Percentiles rank a stretch among this genome's conserved stretches.
Conservation (phyloP, 352 stramenopile species). For the Phytophthora sp. region DNA sequence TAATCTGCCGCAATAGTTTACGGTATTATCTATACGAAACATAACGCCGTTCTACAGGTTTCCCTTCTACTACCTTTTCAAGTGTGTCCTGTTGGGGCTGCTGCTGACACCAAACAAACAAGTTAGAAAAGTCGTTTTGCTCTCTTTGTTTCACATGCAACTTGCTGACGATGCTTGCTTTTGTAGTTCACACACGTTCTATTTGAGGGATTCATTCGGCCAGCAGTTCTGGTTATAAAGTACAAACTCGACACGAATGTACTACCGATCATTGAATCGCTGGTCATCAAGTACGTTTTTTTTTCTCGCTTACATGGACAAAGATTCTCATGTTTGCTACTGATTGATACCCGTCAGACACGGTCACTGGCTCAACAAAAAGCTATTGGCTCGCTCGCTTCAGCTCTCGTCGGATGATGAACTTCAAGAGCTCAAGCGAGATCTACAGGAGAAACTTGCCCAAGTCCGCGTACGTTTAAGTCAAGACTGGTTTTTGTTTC, state of each 20-base stretch:
- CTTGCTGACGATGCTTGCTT: not conserved
- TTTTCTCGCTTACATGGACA: no score
- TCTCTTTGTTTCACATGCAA: not conserved
- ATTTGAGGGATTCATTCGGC: conserved; percentile 70
- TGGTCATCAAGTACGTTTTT: conserved; percentile 53
- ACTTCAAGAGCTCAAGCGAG: conserved; percentile 50
- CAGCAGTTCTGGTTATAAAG: conserved; percentile 47
- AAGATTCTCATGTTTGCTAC: no score
- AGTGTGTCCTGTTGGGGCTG: conserved; percentile 61
- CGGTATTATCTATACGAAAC: not conserved
- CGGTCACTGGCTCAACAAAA: conserved; percentile 71
- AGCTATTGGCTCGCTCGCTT: conserved; percentile 59
- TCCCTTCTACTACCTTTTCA: conserved; percentile 82
- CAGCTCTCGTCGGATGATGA: conserved; percentile 52
- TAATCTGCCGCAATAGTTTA: conserved; percentile 6
- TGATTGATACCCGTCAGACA: conserved; percentile 38
- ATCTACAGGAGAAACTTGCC: conserved; percentile 59
- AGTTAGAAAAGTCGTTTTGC: conserved; percentile 21
- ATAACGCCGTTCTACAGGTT: conserved; percentile 39
- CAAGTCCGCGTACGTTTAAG: conserved; percentile 57
- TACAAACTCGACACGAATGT: conserved; percentile 51
- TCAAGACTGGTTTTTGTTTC: no score
- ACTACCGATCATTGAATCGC: conserved; percentile 57
- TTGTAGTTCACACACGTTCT: conserved; percentile 62
- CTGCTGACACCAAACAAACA: conserved; percentile 68